Percentiles rank a stretch among this genome's conserved stretches.
These are phyloP conservation scores for Poa pratensis DNA, from an alignment of 176 grass and related monocot species.

Conservation along the genomic window DNA sequence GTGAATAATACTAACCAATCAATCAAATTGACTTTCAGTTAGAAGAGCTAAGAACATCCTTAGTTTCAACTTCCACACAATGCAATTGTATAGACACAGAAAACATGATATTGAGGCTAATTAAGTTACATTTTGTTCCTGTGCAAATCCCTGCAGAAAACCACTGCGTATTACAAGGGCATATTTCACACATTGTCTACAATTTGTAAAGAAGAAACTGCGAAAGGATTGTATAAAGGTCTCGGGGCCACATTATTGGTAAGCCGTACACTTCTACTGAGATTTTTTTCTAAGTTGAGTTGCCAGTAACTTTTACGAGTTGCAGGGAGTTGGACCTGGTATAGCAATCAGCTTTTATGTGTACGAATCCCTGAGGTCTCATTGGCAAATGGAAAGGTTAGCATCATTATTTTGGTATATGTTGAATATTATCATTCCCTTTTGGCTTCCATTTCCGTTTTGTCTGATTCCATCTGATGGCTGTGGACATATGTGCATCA, in stretches of 20 bases:
- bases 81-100: background rate
- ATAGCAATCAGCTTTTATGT: conserved; percentile 97
- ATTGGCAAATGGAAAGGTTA: conserved; percentile 90
- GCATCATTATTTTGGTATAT: conserved; percentile 27
- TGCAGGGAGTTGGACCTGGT: conserved; percentile 94
- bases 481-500: conserved; percentile 37
- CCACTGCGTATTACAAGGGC: conserved; percentile 85
- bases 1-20: background rate
- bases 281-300: conserved; percentile 35
- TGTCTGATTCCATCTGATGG: background rate
- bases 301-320: conserved; percentile 46
- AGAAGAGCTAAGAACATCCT: background rate
- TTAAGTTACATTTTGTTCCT: background rate
- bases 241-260: conserved; percentile 94
- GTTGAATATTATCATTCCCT: conserved; percentile 18
- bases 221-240: conserved; percentile 89
- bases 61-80: background rate
- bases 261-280: conserved; percentile 40
- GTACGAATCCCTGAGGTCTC: conserved; percentile 86
- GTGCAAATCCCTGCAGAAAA: conserved; percentile 63
- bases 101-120: conserved; percentile 9
- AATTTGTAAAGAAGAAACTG: conserved; percentile 90
- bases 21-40: background rate
- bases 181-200: conserved; percentile 79
- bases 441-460: background rate